Base-by-base conservation (phyloP, 768 basidiomycete genomes). In the Podaxis sp. region DNA sequence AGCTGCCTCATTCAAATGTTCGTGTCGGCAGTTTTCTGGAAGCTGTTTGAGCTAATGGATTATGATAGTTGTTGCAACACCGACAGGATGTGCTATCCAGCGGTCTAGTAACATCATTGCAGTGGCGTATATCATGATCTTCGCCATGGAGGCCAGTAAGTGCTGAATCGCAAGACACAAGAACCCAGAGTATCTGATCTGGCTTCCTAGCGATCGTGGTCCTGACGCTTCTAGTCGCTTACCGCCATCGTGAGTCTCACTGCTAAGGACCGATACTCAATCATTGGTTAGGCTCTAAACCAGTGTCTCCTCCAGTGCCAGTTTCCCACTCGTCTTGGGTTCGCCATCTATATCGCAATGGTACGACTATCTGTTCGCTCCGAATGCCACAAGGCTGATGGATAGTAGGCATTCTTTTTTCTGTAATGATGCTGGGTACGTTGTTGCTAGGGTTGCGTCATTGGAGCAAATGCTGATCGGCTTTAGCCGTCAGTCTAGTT, bases 381-480 rank as follows among this genome's bases (percentile, higher is more conserved):
- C 24, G 28, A n/a, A 12, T 58, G 8, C 6, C 7, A 5, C 20
- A 2, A 22, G n/a, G 26, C 28, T n/a, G 11, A 30, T 11, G 33
- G 12, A 15, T 7, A 1, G 8, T 51, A 58, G 46, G 46, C 15
- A 30, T 36, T 28, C 10, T 58, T 40, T 48, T 58, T 20, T 58
- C 28, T 17, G 40, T 44, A n/a, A 46, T 46, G 44, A 46, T 58
- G 57, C 24, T 58, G 46, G 28, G 57, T 58, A n/a, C 17, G 57
- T 48, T 6, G 33, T 36, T 6, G 28, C 13, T 10, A 15, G 15
- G 17, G 8, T 5, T 41, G 24, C 8, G 13, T 17, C 10, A 6
- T 30, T 22, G 33, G 36, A n/a, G 20, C 13, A n/a, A 15, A 24
- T 13, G n/a, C 36, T 12, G 5, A 33, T 36, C n/a, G 10, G 22